phyloP scores from a whole-genome alignment of 208 protist genomes.

The Leishmania martiniquensis region DNA sequence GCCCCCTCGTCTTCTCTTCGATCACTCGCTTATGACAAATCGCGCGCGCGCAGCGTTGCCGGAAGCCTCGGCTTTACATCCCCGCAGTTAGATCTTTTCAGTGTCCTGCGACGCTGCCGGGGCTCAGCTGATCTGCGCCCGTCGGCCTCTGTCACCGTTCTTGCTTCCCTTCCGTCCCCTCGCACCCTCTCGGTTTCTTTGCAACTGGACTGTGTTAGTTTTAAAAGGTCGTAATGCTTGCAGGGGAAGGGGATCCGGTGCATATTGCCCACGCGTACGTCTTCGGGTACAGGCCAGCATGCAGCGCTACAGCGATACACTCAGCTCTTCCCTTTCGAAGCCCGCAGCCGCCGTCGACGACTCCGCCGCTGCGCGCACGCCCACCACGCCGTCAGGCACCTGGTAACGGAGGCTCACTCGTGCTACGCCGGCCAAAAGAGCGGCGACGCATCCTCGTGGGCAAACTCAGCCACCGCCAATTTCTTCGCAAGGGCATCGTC shows the following conservation, averaged over 20 bases:
- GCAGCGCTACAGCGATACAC: not conserved
- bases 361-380: not conserved
- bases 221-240: not conserved
- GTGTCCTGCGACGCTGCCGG: not conserved
- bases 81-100: not conserved
- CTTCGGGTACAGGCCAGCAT: conserved; percentile 8
- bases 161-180: not conserved
- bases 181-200: not conserved
- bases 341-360: not conserved
- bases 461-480: not conserved
- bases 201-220: not conserved
- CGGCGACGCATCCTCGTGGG: not conserved
- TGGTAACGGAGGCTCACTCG: too few species aligned
- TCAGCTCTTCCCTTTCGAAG: not conserved
- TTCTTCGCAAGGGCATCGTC: conserved; percentile 6
- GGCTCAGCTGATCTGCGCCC: not conserved
- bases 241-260: not conserved
- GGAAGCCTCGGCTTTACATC: not conserved
- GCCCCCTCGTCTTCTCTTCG: not conserved
- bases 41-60: not conserved
- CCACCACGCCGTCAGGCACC: conserved; percentile 5
- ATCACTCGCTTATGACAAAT: not conserved
- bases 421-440: not conserved
- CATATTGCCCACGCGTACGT: conserved; percentile 15
- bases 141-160: not conserved